Conservation (phyloP, 805 yeast genomes). For the Starmerella ratchasimensis region DNA sequence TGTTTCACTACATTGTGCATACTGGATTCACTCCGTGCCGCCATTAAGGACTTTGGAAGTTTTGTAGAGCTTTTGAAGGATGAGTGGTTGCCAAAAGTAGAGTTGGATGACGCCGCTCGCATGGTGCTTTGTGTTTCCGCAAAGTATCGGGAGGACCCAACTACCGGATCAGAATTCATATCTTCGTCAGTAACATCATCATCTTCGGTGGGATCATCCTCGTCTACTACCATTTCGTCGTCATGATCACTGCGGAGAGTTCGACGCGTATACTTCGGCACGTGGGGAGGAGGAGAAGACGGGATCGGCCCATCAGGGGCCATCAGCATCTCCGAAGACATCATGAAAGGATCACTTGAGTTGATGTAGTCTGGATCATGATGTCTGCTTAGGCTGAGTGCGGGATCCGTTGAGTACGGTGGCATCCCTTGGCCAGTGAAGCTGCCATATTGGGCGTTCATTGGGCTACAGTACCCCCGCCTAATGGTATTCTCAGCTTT, state of each 20-base stretch:
- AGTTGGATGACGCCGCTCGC: neutral
- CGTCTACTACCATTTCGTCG: constrained; percentile 4
- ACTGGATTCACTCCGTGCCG: neutral
- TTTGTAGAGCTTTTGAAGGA: neutral
- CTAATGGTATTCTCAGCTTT: too few relatives aligned
- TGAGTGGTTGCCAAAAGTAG: too few relatives aligned
- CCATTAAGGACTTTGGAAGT: neutral
- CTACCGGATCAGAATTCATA: neutral
- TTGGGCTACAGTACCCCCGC: too few relatives aligned
- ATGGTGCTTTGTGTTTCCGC: neutral
- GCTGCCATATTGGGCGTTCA: neutral
- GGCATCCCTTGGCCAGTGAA: constrained; percentile 3
- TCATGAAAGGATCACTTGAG: constrained; percentile 8
- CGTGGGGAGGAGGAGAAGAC: constrained; percentile 15
- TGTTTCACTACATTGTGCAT: constrained; percentile 1
- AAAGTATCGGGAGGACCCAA: neutral
- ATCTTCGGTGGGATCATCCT: constrained; percentile 6
- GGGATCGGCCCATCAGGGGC: constrained; percentile 2
- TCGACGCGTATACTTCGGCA: neutral
- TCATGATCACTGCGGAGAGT: constrained; percentile 1
- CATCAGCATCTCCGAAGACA: constrained; percentile 2
- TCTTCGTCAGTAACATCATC: constrained; percentile 1
- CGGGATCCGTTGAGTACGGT: constrained; percentile 14
- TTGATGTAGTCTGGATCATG: constrained; percentile 11
- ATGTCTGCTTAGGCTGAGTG: constrained; percentile 9